phyloP scores from a whole-genome alignment of 805 yeast genomes.

The Spencermartinsiella europaea region DNA sequence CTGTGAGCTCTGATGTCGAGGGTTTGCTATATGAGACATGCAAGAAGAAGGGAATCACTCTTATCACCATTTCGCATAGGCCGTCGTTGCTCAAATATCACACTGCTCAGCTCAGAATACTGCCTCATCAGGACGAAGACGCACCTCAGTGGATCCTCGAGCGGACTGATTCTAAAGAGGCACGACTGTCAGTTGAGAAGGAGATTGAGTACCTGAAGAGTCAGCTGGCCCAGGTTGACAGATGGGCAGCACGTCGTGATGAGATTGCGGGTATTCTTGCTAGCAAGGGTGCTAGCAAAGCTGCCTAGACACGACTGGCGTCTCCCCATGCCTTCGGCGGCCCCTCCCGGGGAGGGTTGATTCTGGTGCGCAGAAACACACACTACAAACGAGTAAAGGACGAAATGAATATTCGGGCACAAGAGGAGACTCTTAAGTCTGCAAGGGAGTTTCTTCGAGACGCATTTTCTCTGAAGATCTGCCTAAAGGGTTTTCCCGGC shows the following conservation, averaged over 20 bases:
- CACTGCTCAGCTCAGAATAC: constrained; percentile 65
- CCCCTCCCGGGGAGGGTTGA: not conserved
- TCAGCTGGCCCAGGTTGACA: constrained; percentile 54
- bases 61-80: constrained; percentile 78
- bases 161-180: constrained; percentile 60
- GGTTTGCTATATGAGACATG: constrained; percentile 76
- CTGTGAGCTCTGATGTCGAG: constrained; percentile 84
- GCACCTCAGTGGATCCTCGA: constrained; percentile 51
- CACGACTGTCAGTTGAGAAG: constrained; percentile 61
- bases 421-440: too few species aligned
- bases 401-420: too few species aligned
- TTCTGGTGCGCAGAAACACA: too few species aligned
- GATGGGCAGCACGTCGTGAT: constrained; percentile 54
- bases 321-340: too few species aligned
- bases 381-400: too few species aligned
- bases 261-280: constrained; percentile 46
- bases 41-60: constrained; percentile 63
- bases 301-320: too few species aligned
- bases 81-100: constrained; percentile 82
- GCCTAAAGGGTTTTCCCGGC: too few species aligned
- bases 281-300: too few species aligned
- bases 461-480: too few species aligned
- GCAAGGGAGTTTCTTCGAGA: too few species aligned
- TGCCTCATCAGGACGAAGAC: constrained; percentile 40
- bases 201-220: constrained; percentile 65